A percentile compares a stretch with the other conserved stretches of the same genome.
Conservation (phyloP, 768 basidiomycete genomes). For the Cystoderma amianthinum region DNA sequence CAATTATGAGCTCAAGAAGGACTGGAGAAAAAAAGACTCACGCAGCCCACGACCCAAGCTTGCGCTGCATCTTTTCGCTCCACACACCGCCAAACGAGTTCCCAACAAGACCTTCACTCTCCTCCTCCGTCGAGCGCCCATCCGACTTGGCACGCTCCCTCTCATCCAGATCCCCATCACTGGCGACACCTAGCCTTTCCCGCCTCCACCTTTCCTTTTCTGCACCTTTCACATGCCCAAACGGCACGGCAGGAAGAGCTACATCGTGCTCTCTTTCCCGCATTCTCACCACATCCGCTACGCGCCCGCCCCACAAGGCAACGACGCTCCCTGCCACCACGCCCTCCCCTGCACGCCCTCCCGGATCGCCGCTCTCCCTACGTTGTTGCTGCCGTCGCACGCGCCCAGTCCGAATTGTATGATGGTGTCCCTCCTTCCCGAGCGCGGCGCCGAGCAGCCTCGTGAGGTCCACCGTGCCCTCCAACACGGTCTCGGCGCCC, state of each 20-base stretch:
- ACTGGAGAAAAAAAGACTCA: conserved; percentile 12
- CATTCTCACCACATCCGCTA: conserved; percentile 25
- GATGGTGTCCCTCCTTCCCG: not conserved
- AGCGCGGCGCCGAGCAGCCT: too few species aligned
- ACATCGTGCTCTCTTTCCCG: conserved; percentile 27
- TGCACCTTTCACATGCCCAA: conserved; percentile 7
- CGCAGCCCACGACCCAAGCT: conserved; percentile 39
- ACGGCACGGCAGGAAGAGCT: conserved; percentile 5
- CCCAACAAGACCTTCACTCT: conserved; percentile 26
- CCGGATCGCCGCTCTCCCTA: conserved; percentile 42
- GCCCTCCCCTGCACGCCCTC: conserved; percentile 24
- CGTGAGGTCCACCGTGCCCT: too few species aligned
- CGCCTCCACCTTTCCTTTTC: conserved; percentile 11
- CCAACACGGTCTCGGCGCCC: too few species aligned
- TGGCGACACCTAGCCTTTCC: conserved; percentile 18
- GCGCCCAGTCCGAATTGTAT: not conserved
- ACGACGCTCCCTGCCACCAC: conserved; percentile 29
- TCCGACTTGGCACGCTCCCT: conserved; percentile 15
- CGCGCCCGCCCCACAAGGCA: conserved; percentile 38
- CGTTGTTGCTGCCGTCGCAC: conserved; percentile 4
- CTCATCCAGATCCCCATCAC: conserved; percentile 31
- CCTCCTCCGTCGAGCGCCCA: conserved; percentile 35
- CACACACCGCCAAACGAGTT: conserved; percentile 27
- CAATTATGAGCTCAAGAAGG: not conserved
- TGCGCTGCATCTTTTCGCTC: conserved; percentile 35